Conservation (phyloP, 2,329 filamentous ascomycete species). For the Gremmenia infestans region DNA sequence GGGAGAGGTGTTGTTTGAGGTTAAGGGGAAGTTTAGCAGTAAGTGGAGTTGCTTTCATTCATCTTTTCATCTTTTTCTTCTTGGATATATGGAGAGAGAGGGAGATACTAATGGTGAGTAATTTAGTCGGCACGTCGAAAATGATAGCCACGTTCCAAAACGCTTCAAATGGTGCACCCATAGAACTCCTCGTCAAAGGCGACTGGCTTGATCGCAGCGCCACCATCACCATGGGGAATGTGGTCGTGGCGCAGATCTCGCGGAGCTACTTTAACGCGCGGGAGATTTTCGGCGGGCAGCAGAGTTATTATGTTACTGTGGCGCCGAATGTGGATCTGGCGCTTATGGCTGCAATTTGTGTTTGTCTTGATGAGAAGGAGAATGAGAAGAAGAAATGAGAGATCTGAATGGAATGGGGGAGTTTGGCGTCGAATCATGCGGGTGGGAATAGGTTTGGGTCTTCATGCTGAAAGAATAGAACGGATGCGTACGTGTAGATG, state of each 20-base stretch:
- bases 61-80: neutral
- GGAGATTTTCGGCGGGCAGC: conserved; percentile 54
- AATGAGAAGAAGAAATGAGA: conserved; percentile 37
- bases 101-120: neutral
- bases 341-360: conserved; percentile 60
- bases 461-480: neutral
- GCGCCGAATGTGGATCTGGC: conserved; percentile 63
- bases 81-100: neutral
- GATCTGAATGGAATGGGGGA: neutral
- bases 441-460: neutral
- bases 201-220: conserved; percentile 54
- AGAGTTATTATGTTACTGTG: conserved; percentile 61
- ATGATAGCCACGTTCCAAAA: conserved; percentile 55
- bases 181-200: conserved; percentile 53
- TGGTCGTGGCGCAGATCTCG: conserved; percentile 50
- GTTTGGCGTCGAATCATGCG: too few relatives aligned
- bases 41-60: conserved; percentile 5
- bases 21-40: conserved; percentile 26
- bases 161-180: conserved; percentile 35
- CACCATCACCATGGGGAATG: conserved; percentile 46
- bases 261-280: conserved; percentile 53
- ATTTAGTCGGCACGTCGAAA: conserved; percentile 47
- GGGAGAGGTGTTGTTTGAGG: conserved; percentile 22
- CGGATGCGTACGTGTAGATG: neutral
- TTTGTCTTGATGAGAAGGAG: conserved; percentile 63